Conservation (phyloP, 495 filamentous ascomycete species). For the Pseudotulostoma volvatum region DNA sequence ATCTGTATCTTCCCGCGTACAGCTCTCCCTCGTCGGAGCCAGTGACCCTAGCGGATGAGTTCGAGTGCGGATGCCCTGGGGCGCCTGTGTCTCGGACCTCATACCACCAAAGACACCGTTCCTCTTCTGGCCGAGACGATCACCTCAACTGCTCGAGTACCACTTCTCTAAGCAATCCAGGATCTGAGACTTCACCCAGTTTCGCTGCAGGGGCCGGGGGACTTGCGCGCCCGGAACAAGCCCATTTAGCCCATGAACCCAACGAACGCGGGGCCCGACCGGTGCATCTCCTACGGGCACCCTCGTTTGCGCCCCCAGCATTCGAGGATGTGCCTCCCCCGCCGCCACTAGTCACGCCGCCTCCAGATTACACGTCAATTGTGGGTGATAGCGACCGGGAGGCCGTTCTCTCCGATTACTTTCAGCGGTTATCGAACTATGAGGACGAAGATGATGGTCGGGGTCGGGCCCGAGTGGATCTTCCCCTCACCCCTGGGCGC, state of each 20-base stretch:
- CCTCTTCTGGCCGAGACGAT: slow-evolving; percentile 19
- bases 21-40: slow-evolving; percentile 40
- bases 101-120: slow-evolving; percentile 23
- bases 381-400: slow-evolving; percentile 67
- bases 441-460: slow-evolving; percentile 40
- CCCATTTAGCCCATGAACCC: slow-evolving; percentile 16
- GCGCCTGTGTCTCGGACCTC: slow-evolving; percentile 23
- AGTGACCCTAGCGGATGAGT: slow-evolving; percentile 30
- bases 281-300: slow-evolving; percentile 77
- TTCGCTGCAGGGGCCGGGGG: slow-evolving; percentile 31
- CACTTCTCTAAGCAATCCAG: slow-evolving; percentile 1
- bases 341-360: slow-evolving; percentile 67
- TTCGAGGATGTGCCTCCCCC: slow-evolving; percentile 85
- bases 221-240: slow-evolving; percentile 30
- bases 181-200: slow-evolving; percentile 21
- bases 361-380: slow-evolving; percentile 73
- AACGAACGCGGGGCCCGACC: slow-evolving; percentile 38
- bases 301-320: slow-evolving; percentile 78
- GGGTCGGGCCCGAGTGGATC: slow-evolving; percentile 35
- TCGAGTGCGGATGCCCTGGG: slow-evolving; percentile 65
- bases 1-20: slow-evolving; percentile 79
- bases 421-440: slow-evolving; percentile 50
- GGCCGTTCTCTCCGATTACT: slow-evolving; percentile 74
- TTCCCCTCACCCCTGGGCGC: slow-evolving; percentile 55
- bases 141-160: slow-evolving; percentile 5